phyloP scores from a whole-genome alignment of 2,329 filamentous ascomycete species.

The Ophiostoma sp. region DNA sequence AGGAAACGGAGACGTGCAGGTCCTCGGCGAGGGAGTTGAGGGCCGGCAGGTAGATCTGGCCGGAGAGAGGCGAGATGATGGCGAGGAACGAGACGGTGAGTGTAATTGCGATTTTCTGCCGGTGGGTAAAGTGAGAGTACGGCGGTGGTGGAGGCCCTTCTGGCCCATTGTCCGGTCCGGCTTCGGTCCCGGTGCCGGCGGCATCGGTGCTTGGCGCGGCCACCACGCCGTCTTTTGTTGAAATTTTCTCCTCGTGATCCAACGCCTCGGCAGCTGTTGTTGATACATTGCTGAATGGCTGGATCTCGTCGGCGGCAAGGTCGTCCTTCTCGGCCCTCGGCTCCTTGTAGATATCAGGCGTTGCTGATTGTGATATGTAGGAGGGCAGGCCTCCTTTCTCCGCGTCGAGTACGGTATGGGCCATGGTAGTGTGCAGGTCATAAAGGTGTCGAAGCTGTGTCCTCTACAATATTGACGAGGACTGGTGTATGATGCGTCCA shows the following conservation, averaged over 20 bases:
- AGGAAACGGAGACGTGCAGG: constrained; percentile 34
- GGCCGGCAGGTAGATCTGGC: constrained; percentile 45
- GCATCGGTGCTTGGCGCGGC: constrained; percentile 17
- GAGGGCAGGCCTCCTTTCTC: neutral
- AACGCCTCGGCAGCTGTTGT: neutral
- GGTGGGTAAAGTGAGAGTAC: neutral
- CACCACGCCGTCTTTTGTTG: neutral
- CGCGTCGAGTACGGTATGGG: neutral
- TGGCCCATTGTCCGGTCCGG: neutral
- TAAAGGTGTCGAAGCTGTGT: neutral
- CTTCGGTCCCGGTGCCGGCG: neutral
- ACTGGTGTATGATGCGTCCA: too few relatives aligned
- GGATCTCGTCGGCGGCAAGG: neutral
- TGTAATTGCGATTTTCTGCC: constrained; percentile 35
- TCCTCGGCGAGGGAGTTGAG: constrained; percentile 43
- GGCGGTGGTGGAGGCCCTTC: neutral
- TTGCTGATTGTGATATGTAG: neutral
- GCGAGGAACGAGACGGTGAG: constrained; percentile 36
- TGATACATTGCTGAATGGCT: neutral
- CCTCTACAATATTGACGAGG: neutral
- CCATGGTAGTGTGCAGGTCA: neutral
- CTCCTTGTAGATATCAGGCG: neutral
- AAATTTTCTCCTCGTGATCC: neutral
- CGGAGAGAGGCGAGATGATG: constrained; percentile 42
- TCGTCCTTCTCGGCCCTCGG: neutral